Evolutionary conservation across 257 asterid genomes (phyloP).

Genomic region (Nicotiana knightiana): DNA sequence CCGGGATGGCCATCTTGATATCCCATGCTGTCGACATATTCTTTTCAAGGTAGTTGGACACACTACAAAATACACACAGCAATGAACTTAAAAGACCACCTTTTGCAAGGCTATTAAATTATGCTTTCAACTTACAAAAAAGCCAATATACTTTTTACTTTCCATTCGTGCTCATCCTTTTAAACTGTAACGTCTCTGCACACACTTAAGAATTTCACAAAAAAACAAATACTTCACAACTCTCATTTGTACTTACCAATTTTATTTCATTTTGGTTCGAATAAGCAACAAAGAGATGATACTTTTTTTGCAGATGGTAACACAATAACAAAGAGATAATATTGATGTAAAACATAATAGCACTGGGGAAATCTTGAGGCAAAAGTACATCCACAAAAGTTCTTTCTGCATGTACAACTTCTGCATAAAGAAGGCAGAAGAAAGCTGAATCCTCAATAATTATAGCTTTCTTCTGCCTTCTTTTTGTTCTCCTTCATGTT

Average conservation of each 20-base stretch:
- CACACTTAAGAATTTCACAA: not conserved
- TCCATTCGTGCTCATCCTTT: not conserved
- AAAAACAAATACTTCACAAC: not conserved
- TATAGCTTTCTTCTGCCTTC: not conserved
- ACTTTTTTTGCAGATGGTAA: too few relatives aligned
- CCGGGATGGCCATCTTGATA: slow-evolving; percentile 93
- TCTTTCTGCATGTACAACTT: too few relatives aligned
- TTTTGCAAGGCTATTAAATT: not conserved
- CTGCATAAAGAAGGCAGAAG: too few relatives aligned
- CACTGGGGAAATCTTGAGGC: not conserved
- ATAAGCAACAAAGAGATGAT: too few relatives aligned
- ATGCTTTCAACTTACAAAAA: not conserved
- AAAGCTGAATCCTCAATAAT: too few relatives aligned
- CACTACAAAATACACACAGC: slow-evolving; percentile 35
- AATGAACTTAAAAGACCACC: not conserved
- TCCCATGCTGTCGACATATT: slow-evolving; percentile 87
- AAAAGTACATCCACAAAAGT: not conserved
- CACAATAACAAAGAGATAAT: not conserved
- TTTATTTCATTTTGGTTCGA: too few relatives aligned
- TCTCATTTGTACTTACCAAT: not conserved
- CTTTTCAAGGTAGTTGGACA: slow-evolving; percentile 94
- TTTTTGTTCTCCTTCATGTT: not conserved
- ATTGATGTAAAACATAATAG: not conserved
- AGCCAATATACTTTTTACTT: not conserved
- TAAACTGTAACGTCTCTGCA: not conserved